These are phyloP conservation scores for Flueggea neowawraea DNA, from an alignment of 441 rosid species.

Conservation along the genomic window DNA sequence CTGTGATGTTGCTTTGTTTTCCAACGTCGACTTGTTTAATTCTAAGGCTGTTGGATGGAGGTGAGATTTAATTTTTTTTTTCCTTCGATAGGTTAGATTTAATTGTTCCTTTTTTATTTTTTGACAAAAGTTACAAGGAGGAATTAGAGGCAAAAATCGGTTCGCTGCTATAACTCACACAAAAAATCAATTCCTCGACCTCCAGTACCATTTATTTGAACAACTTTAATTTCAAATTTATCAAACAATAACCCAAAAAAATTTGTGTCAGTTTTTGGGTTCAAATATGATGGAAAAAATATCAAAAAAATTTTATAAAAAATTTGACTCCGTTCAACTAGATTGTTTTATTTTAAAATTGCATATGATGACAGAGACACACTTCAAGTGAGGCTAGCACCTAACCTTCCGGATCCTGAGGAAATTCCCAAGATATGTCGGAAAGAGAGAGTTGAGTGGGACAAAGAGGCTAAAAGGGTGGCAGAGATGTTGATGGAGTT, in stretches of 20 bases:
- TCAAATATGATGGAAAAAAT: too few relatives aligned
- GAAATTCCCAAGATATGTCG: slow-evolving; percentile 45
- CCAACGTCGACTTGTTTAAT: slow-evolving; percentile 37
- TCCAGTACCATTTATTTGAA: too few relatives aligned
- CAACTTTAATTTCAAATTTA: too few relatives aligned
- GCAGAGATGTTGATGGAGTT: slow-evolving; percentile 38
- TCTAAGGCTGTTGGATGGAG: slow-evolving; percentile 67
- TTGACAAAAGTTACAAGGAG: too few relatives aligned
- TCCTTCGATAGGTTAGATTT: not conserved
- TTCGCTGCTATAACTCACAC: too few relatives aligned
- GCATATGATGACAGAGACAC: slow-evolving; percentile 38
- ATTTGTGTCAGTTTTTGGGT: too few relatives aligned
- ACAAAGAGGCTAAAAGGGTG: slow-evolving; percentile 16
- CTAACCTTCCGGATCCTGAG: slow-evolving; percentile 10
- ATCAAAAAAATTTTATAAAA: too few relatives aligned
- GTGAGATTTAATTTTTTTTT: slow-evolving; percentile 5
- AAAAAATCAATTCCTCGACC: too few relatives aligned
- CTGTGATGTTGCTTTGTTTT: slow-evolving; percentile 33
- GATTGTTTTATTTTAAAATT: not conserved
- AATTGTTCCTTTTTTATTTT: not conserved
- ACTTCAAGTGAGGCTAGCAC: slow-evolving; percentile 34
- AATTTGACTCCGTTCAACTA: too few relatives aligned
- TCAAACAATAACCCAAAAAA: too few relatives aligned
- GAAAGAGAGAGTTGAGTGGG: slow-evolving; percentile 40
- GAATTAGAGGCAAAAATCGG: too few relatives aligned